Conservation (phyloP, 2,329 filamentous ascomycete genomes). For the Gaeumannomyces sp. region DNA sequence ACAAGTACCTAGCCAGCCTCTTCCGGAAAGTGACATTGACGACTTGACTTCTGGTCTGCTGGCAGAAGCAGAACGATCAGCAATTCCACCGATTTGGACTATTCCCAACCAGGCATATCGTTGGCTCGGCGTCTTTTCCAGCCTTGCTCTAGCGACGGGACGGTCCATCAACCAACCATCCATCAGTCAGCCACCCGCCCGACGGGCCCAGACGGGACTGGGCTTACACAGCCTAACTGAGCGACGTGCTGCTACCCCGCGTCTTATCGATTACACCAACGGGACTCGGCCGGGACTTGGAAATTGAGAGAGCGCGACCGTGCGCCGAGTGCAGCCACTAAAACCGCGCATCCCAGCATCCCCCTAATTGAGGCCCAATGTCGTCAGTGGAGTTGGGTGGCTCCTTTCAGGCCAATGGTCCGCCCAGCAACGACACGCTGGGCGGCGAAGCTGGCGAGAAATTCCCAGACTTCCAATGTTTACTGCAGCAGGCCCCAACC, state of each 20-base stretch:
- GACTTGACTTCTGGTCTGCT: not conserved
- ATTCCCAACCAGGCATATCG: not conserved
- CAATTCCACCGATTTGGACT: not conserved
- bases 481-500: conserved; percentile 22
- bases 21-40: no score
- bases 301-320: not conserved
- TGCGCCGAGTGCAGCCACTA: conserved; percentile 2
- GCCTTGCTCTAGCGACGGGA: not conserved
- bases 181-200: no score
- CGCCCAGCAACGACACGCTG: conserved; percentile 30
- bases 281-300: not conserved
- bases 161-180: no score
- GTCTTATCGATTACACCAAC: not conserved
- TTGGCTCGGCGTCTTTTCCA: not conserved
- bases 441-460: conserved; percentile 21
- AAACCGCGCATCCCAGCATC: not conserved
- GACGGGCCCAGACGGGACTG: not conserved
- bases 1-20: not conserved
- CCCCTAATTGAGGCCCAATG: not conserved
- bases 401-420: conserved; percentile 2
- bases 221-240: no score
- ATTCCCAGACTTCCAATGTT: conserved; percentile 38
- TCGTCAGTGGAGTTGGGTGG: conserved; percentile 6
- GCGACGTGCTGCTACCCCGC: not conserved
- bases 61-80: not conserved